Base-by-base conservation (phyloP, 164 flowering plant genomes). In the grape (Vitis vinifera) region DNA sequence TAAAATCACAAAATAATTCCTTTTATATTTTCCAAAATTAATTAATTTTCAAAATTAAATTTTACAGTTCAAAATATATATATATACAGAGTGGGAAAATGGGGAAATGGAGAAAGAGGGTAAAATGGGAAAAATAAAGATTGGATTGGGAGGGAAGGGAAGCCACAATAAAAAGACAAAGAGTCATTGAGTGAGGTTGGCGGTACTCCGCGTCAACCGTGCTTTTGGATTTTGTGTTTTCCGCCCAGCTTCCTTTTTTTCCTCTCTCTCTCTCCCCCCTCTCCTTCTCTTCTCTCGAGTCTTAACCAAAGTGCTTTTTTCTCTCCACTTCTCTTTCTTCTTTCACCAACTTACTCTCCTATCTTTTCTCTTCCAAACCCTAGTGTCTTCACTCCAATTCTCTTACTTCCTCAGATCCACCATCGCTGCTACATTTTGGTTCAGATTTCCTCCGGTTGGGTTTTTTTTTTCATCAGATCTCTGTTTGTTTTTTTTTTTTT, bases 121-220 rank as follows among this genome's bases (percentile, higher is more conserved):
- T 37, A 37, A 37, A 37, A 37, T 37, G 44, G 44, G 44, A 37
- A 37, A 2, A 37, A 37, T 37, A 37, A 37, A 37, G 44, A 37
- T 4, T 37, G 44, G 44, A 37, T 37, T 37, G 44, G 44, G 7
- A 6, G 7, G 44, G 44, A 4, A 37, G 44, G 44, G 44, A 4
- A 37, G 44, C 6, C 44, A 37, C 44, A 37, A 37, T 37, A 37
- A 37, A 37, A 37, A 37, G 44, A 37, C 44, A 37, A 6, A 37
- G 17, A 31, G 48, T 8, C 67, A 14, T 55, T 4, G 52, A 27
- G 62, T 50, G 16, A 51, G 58, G 55, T 58, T 63, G 77, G 74
- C 74, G 74, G 71, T 51, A 66, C 72, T 70, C 71, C 71, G 74
- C 75, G 68, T 78, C 67, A 63, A 59, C 64, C 31, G 75, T 68